These are phyloP conservation scores for Aspergillus brunneoviolaceus DNA, from an alignment of 2,329 filamentous ascomycete species.

Conservation along the genomic window DNA sequence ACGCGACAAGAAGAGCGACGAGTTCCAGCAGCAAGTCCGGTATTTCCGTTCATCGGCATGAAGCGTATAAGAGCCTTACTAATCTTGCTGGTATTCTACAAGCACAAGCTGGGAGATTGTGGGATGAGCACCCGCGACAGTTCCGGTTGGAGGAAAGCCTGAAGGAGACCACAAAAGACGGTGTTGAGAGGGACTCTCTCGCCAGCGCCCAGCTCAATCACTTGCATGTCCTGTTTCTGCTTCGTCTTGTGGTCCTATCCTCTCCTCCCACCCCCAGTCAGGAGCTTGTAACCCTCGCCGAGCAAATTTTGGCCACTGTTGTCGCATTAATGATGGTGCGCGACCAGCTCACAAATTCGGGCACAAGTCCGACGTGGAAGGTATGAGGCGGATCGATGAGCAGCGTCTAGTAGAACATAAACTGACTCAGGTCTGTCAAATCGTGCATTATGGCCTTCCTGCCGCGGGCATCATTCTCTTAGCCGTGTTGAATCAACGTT, in stretches of 20 bases:
- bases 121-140: conserved; percentile 21
- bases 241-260: conserved; percentile 23
- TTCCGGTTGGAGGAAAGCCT: conserved; percentile 25
- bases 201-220: conserved; percentile 28
- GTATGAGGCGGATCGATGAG: conserved; percentile 8
- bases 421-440: conserved; percentile 8
- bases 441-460: conserved; percentile 31
- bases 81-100: conserved; percentile 13
- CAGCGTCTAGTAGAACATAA: not conserved
- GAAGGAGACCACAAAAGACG: conserved; percentile 20
- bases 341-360: conserved; percentile 29
- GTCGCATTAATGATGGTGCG: conserved; percentile 29
- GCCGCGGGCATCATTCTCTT: conserved; percentile 31
- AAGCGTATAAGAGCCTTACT: too few species aligned
- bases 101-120: conserved; percentile 22
- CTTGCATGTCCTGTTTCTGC: conserved; percentile 28
- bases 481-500: conserved; percentile 25
- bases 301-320: conserved; percentile 28
- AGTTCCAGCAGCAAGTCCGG: too few species aligned
- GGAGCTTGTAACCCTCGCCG: conserved; percentile 26
- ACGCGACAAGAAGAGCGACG: conserved; percentile 24
- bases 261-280: conserved; percentile 27
- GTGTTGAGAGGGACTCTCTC: conserved; percentile 28
- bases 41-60: too few species aligned
- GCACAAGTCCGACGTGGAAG: conserved; percentile 30